Evolutionary conservation across 305 asterid species (phyloP), one percentile per base, ranked within the genome.

Genomic region (Fraxinus platypoda): DNA sequence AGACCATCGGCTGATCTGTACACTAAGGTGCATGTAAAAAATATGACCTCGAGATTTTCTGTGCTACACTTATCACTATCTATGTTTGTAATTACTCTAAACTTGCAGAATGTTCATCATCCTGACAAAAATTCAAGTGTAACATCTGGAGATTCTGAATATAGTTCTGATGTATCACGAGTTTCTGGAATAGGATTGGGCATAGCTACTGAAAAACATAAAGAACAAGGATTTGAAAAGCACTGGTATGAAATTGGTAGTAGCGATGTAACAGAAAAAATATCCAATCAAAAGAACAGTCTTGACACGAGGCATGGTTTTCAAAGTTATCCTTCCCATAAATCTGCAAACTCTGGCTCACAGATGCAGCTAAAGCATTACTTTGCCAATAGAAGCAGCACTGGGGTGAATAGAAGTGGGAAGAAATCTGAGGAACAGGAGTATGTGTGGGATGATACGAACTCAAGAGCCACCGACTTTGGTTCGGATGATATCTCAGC

Each of bases 361-460:
- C 88, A 80, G 82, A 79, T 81, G 82, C 93, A 78, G 80, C 83
- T 86, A 75, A 88, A 85, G 81, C 89, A 86, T 74, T 81, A 70
- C 81, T 78, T 87, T n/a, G 77, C 87, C 28, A 81, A 82, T 80
- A 86, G 89, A 83, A 88, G 77, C 81, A 83, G 85, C 34, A 74
- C 84, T 79, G 93, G 81, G 86, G 83, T 87, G 87, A 87, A 84
- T 77, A 88, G 77, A 84, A 93, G 91, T 92, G 94, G 98, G 98
- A 93, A 93, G 87, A 89, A 94, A 88, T 88, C 95, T 8, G 99
- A 94, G 89, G 99, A 94, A 90, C 97, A 95, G 87, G 98, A 95
- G 88, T 95, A 84, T 81, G 75, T 82, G 84, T 94, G 99, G 99
- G 95, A 92, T 68, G 98, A 91, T 74, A 87, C 92, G 85, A 91